A percentile compares a stretch with the other conserved stretches of the same genome.
phyloP scores from a whole-genome alignment of 2,329 filamentous ascomycete genomes.

The Immersiporthe knoxdaviesiana region DNA sequence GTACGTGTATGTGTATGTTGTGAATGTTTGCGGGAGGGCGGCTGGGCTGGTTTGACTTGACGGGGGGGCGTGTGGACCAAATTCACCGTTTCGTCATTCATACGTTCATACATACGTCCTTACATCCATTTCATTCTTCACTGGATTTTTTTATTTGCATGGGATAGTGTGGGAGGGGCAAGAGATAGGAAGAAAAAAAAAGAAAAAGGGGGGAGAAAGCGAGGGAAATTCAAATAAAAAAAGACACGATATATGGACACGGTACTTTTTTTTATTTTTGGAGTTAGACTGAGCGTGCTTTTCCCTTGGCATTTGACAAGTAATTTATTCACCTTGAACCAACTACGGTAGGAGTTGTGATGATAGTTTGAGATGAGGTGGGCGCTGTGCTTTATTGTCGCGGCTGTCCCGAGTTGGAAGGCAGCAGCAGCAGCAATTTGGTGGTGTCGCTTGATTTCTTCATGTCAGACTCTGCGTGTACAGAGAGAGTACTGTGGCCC shows the following conservation, averaged over 20 bases:
- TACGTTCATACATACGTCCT: conserved; percentile 7
- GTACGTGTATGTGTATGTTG: conserved; percentile 27
- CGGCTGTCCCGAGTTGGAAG: not conserved
- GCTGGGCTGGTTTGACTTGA: conserved; percentile 11
- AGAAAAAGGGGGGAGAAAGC: conserved; percentile 32
- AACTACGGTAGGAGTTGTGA: not conserved
- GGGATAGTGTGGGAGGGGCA: conserved; percentile 30
- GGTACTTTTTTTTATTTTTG: conserved; percentile 30
- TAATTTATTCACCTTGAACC: not conserved
- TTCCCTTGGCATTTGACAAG: not conserved
- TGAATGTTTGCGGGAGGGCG: conserved; percentile 12
- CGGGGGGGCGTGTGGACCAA: conserved; percentile 12
- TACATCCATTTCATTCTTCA: conserved; percentile 13
- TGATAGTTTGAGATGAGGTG: not conserved
- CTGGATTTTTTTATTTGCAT: conserved; percentile 27
- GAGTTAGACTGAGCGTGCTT: not conserved
- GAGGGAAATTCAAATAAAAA: conserved; percentile 19
- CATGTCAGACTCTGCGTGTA: not conserved
- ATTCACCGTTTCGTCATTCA: conserved; percentile 7
- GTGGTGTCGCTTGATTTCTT: not conserved
- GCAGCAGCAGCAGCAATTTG: not conserved
- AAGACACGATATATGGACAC: conserved; percentile 33
- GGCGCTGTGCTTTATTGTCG: not conserved
- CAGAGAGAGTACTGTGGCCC: not conserved
- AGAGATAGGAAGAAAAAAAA: not conserved